These are phyloP conservation scores for Candida lessepsii DNA, from an alignment of 805 yeast species.

Conservation along the genomic window DNA sequence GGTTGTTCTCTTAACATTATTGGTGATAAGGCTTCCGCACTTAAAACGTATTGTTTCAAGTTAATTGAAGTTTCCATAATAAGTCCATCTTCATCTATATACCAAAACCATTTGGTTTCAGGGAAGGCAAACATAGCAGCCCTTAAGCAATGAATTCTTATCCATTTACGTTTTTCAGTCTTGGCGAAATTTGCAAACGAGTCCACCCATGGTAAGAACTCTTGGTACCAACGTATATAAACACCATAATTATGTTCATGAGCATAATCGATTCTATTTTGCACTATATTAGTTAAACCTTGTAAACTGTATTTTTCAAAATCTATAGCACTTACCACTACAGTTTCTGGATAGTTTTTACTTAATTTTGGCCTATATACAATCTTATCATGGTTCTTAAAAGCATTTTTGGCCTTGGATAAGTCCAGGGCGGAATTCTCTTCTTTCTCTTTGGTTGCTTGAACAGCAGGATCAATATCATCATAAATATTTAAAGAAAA, in stretches of 20 bases:
- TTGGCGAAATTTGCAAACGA: slow-evolving; percentile 39
- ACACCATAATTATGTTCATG: slow-evolving; percentile 77
- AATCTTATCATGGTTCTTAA: slow-evolving; percentile 64
- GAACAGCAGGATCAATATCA: slow-evolving; percentile 36
- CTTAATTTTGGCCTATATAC: slow-evolving; percentile 40
- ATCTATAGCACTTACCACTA: slow-evolving; percentile 78
- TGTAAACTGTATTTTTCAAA: slow-evolving; percentile 61
- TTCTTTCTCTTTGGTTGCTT: slow-evolving; percentile 42
- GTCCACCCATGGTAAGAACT: slow-evolving; percentile 64
- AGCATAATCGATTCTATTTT: slow-evolving; percentile 87
- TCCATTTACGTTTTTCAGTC: slow-evolving; percentile 56
- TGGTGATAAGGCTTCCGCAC: slow-evolving; percentile 58
- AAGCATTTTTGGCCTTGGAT: slow-evolving; percentile 50
- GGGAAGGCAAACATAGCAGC: slow-evolving; percentile 97
- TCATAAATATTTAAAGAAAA: slow-evolving; percentile 44
- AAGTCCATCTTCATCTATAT: slow-evolving; percentile 71
- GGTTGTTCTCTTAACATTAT: slow-evolving; percentile 70
- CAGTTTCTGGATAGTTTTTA: slow-evolving; percentile 56
- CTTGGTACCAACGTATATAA: slow-evolving; percentile 82
- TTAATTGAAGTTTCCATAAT: slow-evolving; percentile 71
- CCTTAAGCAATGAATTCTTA: slow-evolving; percentile 59
- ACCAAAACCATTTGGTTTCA: slow-evolving; percentile 87
- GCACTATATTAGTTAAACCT: slow-evolving; percentile 67
- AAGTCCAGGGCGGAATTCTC: slow-evolving; percentile 46
- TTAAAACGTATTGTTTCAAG: slow-evolving; percentile 56